Evolutionary conservation across 371 early-diverging fungal genomes (phyloP).

Genomic region (Funneliformis caledonium): DNA sequence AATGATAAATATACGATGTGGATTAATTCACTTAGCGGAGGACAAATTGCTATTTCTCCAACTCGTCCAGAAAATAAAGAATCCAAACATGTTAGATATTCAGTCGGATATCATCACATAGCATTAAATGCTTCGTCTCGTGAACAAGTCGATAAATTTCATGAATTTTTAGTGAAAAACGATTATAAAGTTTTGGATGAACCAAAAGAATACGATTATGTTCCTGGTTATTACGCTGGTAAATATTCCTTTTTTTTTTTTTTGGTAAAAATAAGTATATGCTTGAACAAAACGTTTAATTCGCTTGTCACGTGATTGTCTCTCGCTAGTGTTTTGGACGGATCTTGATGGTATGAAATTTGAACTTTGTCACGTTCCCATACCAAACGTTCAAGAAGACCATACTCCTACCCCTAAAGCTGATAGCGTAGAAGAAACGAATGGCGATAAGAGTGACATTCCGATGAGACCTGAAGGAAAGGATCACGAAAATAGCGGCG

Average conservation of each 20-base stretch:
- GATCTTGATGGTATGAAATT: slow-evolving; percentile 19
- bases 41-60: background rate
- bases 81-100: background rate
- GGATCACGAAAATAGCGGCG: background rate
- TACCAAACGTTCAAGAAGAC: background rate
- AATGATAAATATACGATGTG: background rate
- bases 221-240: slow-evolving; percentile 29
- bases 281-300: too few relatives aligned
- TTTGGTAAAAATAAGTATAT: background rate
- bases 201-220: background rate
- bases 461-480: background rate
- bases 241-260: background rate
- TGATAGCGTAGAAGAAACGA: background rate
- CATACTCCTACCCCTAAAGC: background rate
- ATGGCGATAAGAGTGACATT: too few relatives aligned
- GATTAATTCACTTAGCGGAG: background rate
- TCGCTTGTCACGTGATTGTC: background rate
- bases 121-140: slow-evolving; percentile 5
- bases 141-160: slow-evolving; percentile 9
- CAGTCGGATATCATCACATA: slow-evolving; percentile 2
- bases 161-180: slow-evolving; percentile 8
- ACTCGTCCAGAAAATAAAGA: background rate
- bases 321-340: background rate
- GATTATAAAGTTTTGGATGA: slow-evolving; percentile 2
- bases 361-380: slow-evolving; percentile 2